These are phyloP conservation scores for Hyparrhenia diplandra DNA, from an alignment of 176 grass and related monocot species.

Conservation along the genomic window DNA sequence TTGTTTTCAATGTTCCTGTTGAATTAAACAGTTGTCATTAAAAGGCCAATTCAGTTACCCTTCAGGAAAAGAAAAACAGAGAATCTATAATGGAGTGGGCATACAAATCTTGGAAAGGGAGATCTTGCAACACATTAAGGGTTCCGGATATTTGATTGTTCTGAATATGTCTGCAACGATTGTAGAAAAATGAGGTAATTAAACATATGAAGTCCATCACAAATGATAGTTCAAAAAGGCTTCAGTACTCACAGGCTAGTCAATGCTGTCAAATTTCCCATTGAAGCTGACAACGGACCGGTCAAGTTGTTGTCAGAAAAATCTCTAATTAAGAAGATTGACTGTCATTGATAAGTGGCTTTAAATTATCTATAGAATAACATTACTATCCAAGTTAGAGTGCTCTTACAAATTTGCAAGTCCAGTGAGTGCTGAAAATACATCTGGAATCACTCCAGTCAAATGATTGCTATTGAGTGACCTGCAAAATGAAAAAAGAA, in stretches of 20 bases:
- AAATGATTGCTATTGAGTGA: conserved; percentile 82
- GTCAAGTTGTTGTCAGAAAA: conserved; percentile 88
- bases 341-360: conserved; percentile 24
- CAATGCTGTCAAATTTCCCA: conserved; percentile 75
- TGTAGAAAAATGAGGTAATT: conserved; percentile 19
- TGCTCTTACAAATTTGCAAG: conserved; percentile 80
- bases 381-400: background rate
- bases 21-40: conserved; percentile 29
- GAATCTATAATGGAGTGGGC: conserved; percentile 9
- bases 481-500: conserved; percentile 51
- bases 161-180: conserved; percentile 66
- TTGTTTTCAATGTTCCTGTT: conserved; percentile 93
- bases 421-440: conserved; percentile 55
- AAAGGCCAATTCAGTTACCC: background rate
- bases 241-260: conserved; percentile 76
- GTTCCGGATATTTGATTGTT: conserved; percentile 74
- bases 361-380: conserved; percentile 15
- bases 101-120: conserved; percentile 93
- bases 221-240: conserved; percentile 2
- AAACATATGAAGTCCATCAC: background rate
- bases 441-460: conserved; percentile 74
- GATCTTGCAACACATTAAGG: conserved; percentile 85
- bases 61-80: conserved; percentile 17
- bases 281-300: conserved; percentile 67
- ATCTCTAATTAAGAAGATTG: conserved; percentile 60